Percentiles rank a stretch among this genome's conserved stretches.
Evolutionary conservation across 768 basidiomycete species (phyloP).

Genomic region (Fomitopsis serialis): DNA sequence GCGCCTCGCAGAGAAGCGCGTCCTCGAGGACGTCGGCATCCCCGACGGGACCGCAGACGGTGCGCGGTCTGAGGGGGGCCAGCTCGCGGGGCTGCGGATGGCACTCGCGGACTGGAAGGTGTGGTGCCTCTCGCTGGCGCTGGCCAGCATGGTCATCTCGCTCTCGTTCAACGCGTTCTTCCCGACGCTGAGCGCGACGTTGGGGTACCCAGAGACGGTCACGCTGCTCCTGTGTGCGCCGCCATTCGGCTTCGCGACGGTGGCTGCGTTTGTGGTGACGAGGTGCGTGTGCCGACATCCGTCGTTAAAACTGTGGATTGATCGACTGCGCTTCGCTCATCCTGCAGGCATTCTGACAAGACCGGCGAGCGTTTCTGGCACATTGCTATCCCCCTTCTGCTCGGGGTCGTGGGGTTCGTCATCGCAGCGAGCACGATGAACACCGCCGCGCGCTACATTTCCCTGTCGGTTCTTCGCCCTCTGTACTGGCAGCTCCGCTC

Average conservation of each 20-base stretch:
- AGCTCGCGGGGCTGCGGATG: constrained; percentile 41
- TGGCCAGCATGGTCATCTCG: constrained; percentile 56
- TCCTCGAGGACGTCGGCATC: constrained; percentile 60
- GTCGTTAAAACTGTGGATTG: too few relatives aligned
- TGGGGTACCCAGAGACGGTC: constrained; percentile 58
- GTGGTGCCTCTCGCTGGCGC: constrained; percentile 71
- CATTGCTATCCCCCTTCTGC: constrained; percentile 42
- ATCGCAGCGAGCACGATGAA: constrained; percentile 63
- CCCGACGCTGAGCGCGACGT: constrained; percentile 68
- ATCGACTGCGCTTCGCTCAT: too few relatives aligned
- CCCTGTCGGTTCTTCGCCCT: constrained; percentile 37
- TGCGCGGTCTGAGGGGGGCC: constrained; percentile 23
- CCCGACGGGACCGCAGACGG: constrained; percentile 44
- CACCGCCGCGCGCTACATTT: constrained; percentile 55
- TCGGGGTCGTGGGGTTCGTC: constrained; percentile 66
- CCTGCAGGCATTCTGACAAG: constrained; percentile 63
- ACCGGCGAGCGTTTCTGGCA: constrained; percentile 69
- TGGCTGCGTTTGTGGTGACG: constrained; percentile 47
- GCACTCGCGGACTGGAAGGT: constrained; percentile 78
- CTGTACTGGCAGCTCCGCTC: too few relatives aligned
- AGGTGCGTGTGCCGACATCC: too few relatives aligned
- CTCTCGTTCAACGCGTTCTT: constrained; percentile 79
- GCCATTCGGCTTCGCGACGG: constrained; percentile 62
- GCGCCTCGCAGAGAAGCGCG: constrained; percentile 49
- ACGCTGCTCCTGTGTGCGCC: constrained; percentile 75